phyloP scores from a whole-genome alignment of 2,329 filamentous ascomycete species.

The Plectosphaerella sp. region DNA sequence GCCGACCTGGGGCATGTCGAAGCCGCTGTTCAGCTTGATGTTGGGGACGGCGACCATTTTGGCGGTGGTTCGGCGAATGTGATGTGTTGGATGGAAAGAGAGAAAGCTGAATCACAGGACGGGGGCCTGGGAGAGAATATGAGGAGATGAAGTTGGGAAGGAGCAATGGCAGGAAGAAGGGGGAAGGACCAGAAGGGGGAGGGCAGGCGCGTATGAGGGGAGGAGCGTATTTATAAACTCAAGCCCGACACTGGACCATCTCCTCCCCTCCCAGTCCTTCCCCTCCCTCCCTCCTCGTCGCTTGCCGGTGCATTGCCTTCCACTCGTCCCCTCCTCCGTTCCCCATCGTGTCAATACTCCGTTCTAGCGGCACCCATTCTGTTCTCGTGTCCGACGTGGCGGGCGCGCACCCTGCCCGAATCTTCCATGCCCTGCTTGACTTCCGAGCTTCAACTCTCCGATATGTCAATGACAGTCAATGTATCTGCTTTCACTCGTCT shows the following conservation, averaged over 20 bases:
- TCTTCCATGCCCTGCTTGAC: too few relatives aligned
- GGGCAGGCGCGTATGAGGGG: background rate
- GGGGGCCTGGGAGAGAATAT: slow-evolving; percentile 8
- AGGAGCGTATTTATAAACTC: slow-evolving; percentile 2
- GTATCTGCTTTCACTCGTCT: too few relatives aligned
- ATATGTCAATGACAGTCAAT: too few relatives aligned
- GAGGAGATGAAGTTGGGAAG: background rate
- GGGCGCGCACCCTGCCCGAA: too few relatives aligned
- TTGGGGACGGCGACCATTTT: slow-evolving; percentile 28
- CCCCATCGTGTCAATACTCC: background rate
- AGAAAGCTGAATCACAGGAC: slow-evolving; percentile 43
- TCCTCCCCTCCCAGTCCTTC: background rate
- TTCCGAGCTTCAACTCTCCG: too few relatives aligned
- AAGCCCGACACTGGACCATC: background rate
- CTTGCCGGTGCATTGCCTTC: too few relatives aligned
- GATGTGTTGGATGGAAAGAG: background rate
- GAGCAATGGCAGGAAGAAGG: background rate
- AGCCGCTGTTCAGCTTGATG: slow-evolving; percentile 60
- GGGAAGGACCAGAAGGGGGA: background rate
- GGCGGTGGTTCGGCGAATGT: background rate
- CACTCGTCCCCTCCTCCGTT: background rate
- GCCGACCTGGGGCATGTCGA: slow-evolving; percentile 71
- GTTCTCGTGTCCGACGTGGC: too few relatives aligned
- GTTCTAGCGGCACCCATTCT: background rate
- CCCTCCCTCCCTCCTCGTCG: background rate